These are phyloP conservation scores for Jamesozyma piceae DNA, from an alignment of 805 yeast genomes.

Conservation along the genomic window DNA sequence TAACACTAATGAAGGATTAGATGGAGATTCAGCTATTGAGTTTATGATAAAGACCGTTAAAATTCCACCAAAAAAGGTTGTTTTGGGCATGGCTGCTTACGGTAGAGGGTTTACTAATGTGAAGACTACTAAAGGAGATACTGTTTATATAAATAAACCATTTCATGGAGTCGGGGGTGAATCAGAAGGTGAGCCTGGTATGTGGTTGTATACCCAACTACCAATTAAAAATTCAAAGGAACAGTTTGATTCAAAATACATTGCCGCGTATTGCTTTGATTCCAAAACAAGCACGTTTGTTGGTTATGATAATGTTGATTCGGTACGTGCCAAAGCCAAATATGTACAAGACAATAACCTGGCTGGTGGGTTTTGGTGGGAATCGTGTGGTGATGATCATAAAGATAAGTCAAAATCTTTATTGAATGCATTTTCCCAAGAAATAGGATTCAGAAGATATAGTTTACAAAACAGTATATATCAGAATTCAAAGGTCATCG, in stretches of 20 bases:
- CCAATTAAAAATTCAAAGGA: slow-evolving; percentile 41
- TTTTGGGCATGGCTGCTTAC: slow-evolving; percentile 82
- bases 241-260: slow-evolving; percentile 41
- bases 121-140: slow-evolving; percentile 22
- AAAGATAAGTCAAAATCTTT: slow-evolving; percentile 32
- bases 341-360: slow-evolving; percentile 41
- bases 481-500: slow-evolving; percentile 8
- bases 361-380: slow-evolving; percentile 96
- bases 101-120: slow-evolving; percentile 50
- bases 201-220: slow-evolving; percentile 47
- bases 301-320: slow-evolving; percentile 55
- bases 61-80: slow-evolving; percentile 42
- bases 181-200: slow-evolving; percentile 40
- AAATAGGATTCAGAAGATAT: slow-evolving; percentile 13
- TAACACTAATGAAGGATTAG: slow-evolving; percentile 28
- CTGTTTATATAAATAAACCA: slow-evolving; percentile 26
- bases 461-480: slow-evolving; percentile 9
- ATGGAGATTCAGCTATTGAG: slow-evolving; percentile 41
- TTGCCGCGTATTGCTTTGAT: slow-evolving; percentile 48
- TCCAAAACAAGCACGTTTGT: slow-evolving; percentile 34
- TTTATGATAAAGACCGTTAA: slow-evolving; percentile 35
- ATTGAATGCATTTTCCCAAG: slow-evolving; percentile 36
- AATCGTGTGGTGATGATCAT: slow-evolving; percentile 64
- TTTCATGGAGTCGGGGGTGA: slow-evolving; percentile 39
- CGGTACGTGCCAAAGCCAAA: slow-evolving; percentile 48